phyloP scores from a whole-genome alignment of 2,329 filamentous ascomycete species.

The Fusarium chuoi region DNA sequence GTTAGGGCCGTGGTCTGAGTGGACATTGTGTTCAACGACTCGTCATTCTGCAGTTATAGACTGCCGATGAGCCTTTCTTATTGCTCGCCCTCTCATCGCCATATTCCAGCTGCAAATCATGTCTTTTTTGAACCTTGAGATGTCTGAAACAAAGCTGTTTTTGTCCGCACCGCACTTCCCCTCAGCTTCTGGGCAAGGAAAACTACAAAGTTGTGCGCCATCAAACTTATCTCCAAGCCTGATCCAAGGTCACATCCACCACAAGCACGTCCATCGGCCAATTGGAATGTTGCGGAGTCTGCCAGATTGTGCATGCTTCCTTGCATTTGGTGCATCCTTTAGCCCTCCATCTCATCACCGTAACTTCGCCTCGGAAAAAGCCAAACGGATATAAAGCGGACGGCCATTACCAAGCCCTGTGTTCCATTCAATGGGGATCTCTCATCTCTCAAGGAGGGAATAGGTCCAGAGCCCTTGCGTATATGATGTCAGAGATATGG shows the following conservation, averaged over 20 bases:
- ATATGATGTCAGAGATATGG: slow-evolving; percentile 32
- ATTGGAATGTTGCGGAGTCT: slow-evolving; percentile 14
- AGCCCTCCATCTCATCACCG: not conserved
- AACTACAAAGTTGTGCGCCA: not conserved
- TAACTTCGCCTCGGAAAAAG: not conserved
- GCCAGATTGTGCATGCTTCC: slow-evolving; percentile 6
- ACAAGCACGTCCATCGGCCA: not conserved
- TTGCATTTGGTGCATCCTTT: slow-evolving; percentile 2
- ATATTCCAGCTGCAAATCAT: not conserved
- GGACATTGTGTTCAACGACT: slow-evolving; percentile 4
- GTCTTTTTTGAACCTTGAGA: not conserved
- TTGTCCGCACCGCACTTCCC: not conserved
- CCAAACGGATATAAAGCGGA: not conserved
- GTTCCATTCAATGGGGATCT: not conserved
- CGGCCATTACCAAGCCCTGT: not conserved
- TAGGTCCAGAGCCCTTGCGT: not conserved
- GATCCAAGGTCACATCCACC: not conserved
- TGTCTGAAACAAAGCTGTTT: not conserved
- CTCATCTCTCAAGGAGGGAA: not conserved
- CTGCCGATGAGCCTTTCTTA: not conserved
- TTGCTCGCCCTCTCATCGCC: not conserved
- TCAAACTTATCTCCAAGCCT: not conserved
- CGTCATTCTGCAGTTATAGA: not conserved
- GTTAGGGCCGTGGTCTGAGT: not conserved
- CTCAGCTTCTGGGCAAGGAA: not conserved